Base-by-base conservation (phyloP, 495 filamentous ascomycete genomes). In the Penicillium crystallinum region DNA sequence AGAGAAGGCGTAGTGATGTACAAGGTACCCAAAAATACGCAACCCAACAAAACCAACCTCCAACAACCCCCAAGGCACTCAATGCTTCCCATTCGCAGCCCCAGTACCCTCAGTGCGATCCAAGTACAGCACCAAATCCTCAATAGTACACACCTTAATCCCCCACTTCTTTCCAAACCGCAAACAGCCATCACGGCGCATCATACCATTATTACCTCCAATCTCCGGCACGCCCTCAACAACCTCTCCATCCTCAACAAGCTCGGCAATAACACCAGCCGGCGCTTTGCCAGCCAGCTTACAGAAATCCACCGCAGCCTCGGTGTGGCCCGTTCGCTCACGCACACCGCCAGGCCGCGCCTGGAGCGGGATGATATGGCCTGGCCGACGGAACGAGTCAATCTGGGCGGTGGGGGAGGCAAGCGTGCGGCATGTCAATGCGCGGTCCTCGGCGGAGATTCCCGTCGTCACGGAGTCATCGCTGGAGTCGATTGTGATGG, bases 121-220 rank as follows among this genome's bases (percentile, higher is more conserved):
- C 42, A 97, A 65, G 68, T 92, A 88, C 50, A 66, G 74, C 34
- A 91, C 86, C 70, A 98, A 70, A 66, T 89, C 90, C 64, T 91
- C 91, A 71, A 98, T 97, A 7, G 93, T 97, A 68, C 91, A 95
- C 35, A 95, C 90, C 73, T 86, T 91, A 55, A 97, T 71, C 9
- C 90, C 91, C 86, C 89, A 97, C 66, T 78, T 82, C 69, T 81
- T 81, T 11, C 90, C 95, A 79, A 98, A 98, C 29, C 71, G 78
- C 64, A 98, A 75, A 66, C 93, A 97, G 4, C 80, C 87, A 78
- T 97, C 91, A 52, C 90, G 81, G 57, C 91, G 73, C 89, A 97
- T 88, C 93, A 97, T 98, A 2, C 84, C 89, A 17, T 85, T 83
- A 34, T 81, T 81, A 15, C 77, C 77, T 9, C 67, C 62, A 49